These are phyloP conservation scores for Amauroascus verrucosus DNA, from an alignment of 2,329 filamentous ascomycete genomes.

Conservation along the genomic window DNA sequence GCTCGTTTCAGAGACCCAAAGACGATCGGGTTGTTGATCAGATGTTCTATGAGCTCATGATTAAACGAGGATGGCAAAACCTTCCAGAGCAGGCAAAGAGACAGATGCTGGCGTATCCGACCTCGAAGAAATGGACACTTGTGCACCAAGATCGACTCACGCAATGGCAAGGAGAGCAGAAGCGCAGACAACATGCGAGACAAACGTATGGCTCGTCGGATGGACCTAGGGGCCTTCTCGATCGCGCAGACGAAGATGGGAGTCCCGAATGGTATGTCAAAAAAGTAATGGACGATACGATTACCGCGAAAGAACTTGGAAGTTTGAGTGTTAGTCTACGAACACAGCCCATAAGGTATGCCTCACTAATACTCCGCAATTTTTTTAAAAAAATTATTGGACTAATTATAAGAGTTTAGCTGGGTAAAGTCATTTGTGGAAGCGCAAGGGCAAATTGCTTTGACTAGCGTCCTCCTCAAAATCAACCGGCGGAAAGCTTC, in stretches of 20 bases:
- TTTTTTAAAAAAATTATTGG: too few species aligned
- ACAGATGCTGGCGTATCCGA: constrained; percentile 92
- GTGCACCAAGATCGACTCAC: constrained; percentile 90
- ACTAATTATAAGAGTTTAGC: constrained; percentile 26
- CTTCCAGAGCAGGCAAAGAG: constrained; percentile 85
- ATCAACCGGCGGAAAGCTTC: constrained; percentile 78
- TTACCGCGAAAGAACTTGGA: constrained; percentile 81
- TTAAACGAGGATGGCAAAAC: constrained; percentile 95
- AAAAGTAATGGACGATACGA: constrained; percentile 90
- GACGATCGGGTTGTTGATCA: constrained; percentile 71
- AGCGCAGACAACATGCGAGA: constrained; percentile 64
- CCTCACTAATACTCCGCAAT: not conserved
- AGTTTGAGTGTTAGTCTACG: constrained; percentile 89
- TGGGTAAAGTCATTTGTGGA: constrained; percentile 97
- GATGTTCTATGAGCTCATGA: constrained; percentile 89
- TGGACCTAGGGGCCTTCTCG: constrained; percentile 55
- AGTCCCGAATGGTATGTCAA: constrained; percentile 97
- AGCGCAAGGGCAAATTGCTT: constrained; percentile 88
- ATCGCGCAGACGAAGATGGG: constrained; percentile 82
- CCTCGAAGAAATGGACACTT: constrained; percentile 94
- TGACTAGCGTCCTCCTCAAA: constrained; percentile 87
- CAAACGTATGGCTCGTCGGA: constrained; percentile 59
- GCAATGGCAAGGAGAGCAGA: constrained; percentile 90
- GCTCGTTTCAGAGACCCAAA: constrained; percentile 25
- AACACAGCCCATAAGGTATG: constrained; percentile 76